A percentile compares a stretch with the other conserved stretches of the same genome.
These are phyloP conservation scores for Fusarium pilosicola DNA, from an alignment of 2,329 filamentous ascomycete species.

Conservation along the genomic window DNA sequence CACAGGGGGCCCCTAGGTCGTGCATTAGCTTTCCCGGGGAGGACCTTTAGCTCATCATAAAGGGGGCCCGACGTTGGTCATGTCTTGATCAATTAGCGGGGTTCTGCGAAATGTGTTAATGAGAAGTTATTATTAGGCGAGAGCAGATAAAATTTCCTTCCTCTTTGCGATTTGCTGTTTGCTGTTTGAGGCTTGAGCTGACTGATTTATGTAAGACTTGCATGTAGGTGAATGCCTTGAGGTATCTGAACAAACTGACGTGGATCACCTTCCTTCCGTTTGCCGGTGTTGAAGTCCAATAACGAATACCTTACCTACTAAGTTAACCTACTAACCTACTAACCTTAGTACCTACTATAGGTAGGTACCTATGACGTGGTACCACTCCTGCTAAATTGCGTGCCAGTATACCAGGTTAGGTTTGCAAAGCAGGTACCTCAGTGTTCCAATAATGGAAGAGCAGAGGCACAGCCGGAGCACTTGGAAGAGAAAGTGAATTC, in stretches of 20 bases:
- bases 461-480: not conserved
- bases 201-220: not conserved
- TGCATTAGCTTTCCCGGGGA: constrained; percentile 41
- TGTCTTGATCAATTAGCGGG: constrained; percentile 1
- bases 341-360: too few species aligned
- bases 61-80: not conserved
- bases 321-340: too few species aligned
- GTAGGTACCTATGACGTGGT: not conserved
- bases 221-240: not conserved
- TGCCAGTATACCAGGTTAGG: not conserved
- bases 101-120: constrained; percentile 15
- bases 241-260: not conserved
- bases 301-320: not conserved
- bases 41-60: constrained; percentile 23
- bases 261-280: not conserved
- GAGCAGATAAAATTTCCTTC: constrained; percentile 1
- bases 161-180: not conserved
- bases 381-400: not conserved
- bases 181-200: not conserved
- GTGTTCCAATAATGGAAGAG: not conserved
- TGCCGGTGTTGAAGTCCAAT: not conserved
- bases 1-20: constrained; percentile 14
- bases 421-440: not conserved
- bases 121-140: constrained; percentile 13
- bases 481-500: not conserved